Conservation (phyloP, 192 early-diverging fungal genomes). For the Geranomyces variabilis region DNA sequence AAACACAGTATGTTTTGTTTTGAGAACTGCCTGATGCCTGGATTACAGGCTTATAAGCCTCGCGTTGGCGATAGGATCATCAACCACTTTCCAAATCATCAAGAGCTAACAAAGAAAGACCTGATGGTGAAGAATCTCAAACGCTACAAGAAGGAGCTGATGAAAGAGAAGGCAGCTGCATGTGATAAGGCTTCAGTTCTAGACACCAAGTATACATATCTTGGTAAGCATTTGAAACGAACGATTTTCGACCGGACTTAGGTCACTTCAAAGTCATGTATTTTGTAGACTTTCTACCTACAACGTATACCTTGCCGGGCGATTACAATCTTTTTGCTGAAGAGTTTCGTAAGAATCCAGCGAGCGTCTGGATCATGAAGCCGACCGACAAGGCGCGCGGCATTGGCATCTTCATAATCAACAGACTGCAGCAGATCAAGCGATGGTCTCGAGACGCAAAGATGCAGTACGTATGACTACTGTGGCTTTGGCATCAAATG, state of each 20-base stretch:
- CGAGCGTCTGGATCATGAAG: constrained; percentile 67
- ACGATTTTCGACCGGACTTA: too few species aligned
- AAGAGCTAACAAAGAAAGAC: constrained; percentile 63
- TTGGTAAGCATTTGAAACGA: constrained; percentile 6
- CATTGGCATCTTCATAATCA: constrained; percentile 66
- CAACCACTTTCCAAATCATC: constrained; percentile 64
- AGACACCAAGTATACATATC: constrained; percentile 16
- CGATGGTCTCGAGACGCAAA: constrained; percentile 63
- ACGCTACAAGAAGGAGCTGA: constrained; percentile 57
- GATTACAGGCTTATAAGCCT: not conserved
- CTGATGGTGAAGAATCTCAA: constrained; percentile 68
- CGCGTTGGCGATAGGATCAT: constrained; percentile 43
- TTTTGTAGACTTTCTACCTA: constrained; percentile 55
- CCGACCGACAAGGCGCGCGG: constrained; percentile 64
- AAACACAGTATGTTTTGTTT: constrained; percentile 50
- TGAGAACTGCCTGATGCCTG: not conserved
- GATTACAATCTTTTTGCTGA: constrained; percentile 66
- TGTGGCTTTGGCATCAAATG: not conserved
- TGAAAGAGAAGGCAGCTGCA: constrained; percentile 39
- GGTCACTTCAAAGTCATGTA: not conserved
- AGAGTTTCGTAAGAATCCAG: constrained; percentile 57
- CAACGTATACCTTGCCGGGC: constrained; percentile 58
- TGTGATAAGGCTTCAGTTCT: not conserved
- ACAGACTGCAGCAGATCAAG: constrained; percentile 60
- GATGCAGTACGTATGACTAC: constrained; percentile 38